Evolutionary conservation across 177 flowering plant species (phyloP), one percentile per base, ranked within the genome.

Genomic region (Vitis hybrid): DNA sequence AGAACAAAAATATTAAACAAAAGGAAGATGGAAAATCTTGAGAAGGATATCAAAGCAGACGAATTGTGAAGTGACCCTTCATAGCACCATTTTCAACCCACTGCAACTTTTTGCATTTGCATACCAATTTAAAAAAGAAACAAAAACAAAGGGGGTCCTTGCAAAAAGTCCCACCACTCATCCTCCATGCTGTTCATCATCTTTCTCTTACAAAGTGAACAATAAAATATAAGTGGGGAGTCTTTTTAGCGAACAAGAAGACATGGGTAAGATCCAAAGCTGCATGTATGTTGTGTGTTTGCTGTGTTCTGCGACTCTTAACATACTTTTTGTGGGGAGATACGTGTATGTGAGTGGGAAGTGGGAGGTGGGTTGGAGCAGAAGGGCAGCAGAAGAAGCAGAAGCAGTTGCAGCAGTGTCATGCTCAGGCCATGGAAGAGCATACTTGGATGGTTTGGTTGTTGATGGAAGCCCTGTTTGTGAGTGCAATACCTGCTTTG

Each of bases 401-500:
- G 87, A 84, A 66, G 79, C 65, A 3, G 79, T 73, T 18, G 84
- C 82, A 4, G 55, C 75, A 11, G 18, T 78, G 14, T n/a, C 74
- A 0, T 83, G 86, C 69, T 83, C 86, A 0, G 86, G 46, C 46
- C 46, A 41, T 41, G 46, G 46, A 7, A 41, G 46, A 1, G 46
- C 46, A 41, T 41, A 7, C 81, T 18, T 83, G 18, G 86, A 83
- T 50, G 84, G 84, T 2, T 9, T 63, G n/a, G 13, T 32, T 8
- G 15, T 21, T 4, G 77, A 76, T n/a, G 81, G 81, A 15, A 68
- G 60, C 11, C 84, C 81, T 7, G 60, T 48, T 13, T 79, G 86
- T 51, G 80, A 77, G 69, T 84, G 86, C 61, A 24, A 79, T 10
- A 54, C 78, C 3, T 84, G 83, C 57, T 84, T 61, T 30, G 53